Conservation (phyloP, 257 asterid species). For the Solanum tarijense region DNA sequence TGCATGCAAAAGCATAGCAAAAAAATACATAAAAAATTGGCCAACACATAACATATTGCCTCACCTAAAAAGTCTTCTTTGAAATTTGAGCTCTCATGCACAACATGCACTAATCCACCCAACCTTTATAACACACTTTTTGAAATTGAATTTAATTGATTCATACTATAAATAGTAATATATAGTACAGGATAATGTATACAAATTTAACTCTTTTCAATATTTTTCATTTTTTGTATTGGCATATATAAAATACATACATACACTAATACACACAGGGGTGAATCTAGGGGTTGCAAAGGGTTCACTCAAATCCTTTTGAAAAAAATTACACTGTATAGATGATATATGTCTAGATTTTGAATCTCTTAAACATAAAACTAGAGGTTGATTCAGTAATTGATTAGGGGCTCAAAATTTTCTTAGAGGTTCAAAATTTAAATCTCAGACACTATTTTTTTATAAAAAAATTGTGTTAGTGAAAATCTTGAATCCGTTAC, state of each 20-base stretch:
- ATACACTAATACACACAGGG: neutral
- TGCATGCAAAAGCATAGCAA: conserved; percentile 15
- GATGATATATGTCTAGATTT: no score
- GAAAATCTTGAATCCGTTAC: no score
- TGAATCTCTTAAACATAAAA: no score
- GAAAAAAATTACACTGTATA: no score
- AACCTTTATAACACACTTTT: neutral
- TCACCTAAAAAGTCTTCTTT: conserved; percentile 8
- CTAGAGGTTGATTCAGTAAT: no score
- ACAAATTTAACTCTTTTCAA: neutral
- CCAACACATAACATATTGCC: neutral
- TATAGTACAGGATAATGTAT: neutral
- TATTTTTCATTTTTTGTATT: no score
- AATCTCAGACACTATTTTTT: no score
- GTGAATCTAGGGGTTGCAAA: neutral
- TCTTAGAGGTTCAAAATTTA: no score
- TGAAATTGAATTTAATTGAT: neutral
- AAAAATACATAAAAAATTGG: neutral
- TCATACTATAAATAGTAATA: neutral
- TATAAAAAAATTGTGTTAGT: accelerated
- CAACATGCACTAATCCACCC: neutral
- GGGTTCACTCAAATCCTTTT: no score
- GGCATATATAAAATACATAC: no score
- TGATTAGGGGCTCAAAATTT: neutral
- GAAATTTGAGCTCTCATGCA: conserved; percentile 18